Evolutionary conservation across 2,329 filamentous ascomycete genomes (phyloP).

Genomic region (Alternaria brassicae): DNA sequence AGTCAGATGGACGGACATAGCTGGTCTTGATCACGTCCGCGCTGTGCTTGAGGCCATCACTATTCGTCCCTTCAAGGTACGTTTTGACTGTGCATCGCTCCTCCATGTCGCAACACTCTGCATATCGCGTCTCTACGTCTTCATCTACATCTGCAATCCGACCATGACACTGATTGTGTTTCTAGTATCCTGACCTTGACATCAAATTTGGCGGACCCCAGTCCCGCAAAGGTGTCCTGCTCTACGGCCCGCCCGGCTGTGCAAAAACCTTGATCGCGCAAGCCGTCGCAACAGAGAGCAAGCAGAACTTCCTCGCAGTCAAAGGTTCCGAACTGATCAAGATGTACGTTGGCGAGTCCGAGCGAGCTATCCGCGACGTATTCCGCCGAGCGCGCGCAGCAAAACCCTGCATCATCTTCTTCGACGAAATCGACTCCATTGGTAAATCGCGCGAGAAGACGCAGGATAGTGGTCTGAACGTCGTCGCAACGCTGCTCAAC

Average conservation of each 20-base stretch:
- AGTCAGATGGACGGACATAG: constrained; percentile 85
- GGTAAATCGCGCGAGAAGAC: constrained; percentile 63
- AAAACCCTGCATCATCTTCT: constrained; percentile 91
- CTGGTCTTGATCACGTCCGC: constrained; percentile 81
- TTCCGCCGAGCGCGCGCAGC: constrained; percentile 87
- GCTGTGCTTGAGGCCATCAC: constrained; percentile 63
- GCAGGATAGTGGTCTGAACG: constrained; percentile 71
- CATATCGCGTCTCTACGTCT: neutral
- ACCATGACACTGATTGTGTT: constrained; percentile 3
- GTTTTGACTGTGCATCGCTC: constrained; percentile 1
- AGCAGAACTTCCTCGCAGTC: constrained; percentile 91
- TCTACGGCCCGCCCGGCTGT: constrained; percentile 93
- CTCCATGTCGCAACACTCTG: neutral
- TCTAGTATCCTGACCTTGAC: constrained; percentile 46
- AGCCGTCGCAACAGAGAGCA: constrained; percentile 87
- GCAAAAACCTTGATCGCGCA: constrained; percentile 94
- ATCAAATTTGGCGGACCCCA: constrained; percentile 45
- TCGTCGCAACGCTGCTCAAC: constrained; percentile 86
- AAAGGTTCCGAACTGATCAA: constrained; percentile 93
- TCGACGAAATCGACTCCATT: constrained; percentile 94
- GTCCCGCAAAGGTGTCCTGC: constrained; percentile 78
- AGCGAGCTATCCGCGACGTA: constrained; percentile 82
- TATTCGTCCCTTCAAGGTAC: constrained; percentile 64
- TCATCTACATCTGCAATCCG: neutral
- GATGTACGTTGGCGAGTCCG: constrained; percentile 97